Base-by-base conservation (phyloP, 768 basidiomycete species). In the Mycena galopus region DNA sequence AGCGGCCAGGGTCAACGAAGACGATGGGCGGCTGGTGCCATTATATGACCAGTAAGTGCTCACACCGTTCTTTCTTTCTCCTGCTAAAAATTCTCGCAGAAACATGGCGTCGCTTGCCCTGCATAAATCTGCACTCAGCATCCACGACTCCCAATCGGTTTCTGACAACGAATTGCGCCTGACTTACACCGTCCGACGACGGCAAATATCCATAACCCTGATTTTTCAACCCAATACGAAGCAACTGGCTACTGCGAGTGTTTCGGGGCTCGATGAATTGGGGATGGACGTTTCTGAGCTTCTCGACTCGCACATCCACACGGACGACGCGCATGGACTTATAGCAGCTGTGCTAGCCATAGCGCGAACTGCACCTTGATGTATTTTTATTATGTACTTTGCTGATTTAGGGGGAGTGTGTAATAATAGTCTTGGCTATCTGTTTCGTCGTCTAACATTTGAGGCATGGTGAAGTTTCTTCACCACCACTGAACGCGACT, bases 81-180 rank as follows among this genome's bases (percentile, higher is more conserved):
- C 42, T 59, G n/a, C 51, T 55, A 12, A 63, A 56, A 19, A 33
- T 65, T 21, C 12, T 65, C 21, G 30, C 70, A 30, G 95, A 94
- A 93, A 92, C 75, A 91, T 89, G 5, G 89, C 91, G 0, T 90
- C 92, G 0, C 84, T 94, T 51, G 81, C 85, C 3, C 81, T 94
- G 9, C 93, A 96, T 71, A 89, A 88, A 27, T 86, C 88, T 0
- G 81, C 94, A 17, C 83, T 89, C 53, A 88, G 87, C 53, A 87
- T 96, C 73, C 83, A 88, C 65, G 88, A 90, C 12, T 88, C 88
- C 6, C 85, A 89, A 32, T 83, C 88, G 1, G 86, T 86, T 30
- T 91, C 94, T 1, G 93, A 94, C 69, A 94, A 95, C 80, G 94
- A 95, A 78, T 84, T 96, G 30, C 88, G 89, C 32, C 84, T 96